Evolutionary conservation across 441 rosid genomes (phyloP).

Genomic region (Gossypium davidsonii): DNA sequence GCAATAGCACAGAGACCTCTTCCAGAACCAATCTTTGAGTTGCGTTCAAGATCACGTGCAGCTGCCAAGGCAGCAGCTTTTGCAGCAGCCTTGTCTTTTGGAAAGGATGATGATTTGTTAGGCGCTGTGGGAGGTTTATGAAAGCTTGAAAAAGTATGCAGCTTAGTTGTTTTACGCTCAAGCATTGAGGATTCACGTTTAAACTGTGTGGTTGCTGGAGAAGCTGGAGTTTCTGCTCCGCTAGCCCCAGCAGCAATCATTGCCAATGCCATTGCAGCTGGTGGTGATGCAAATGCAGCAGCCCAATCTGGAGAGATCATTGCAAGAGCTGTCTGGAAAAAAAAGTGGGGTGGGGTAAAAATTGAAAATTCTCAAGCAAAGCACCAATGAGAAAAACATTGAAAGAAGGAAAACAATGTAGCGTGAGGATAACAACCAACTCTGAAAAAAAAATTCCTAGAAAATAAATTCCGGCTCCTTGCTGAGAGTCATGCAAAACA

Average conservation of each 20-base stretch:
- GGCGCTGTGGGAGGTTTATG: conserved; percentile 69
- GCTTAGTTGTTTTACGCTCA: conserved; percentile 69
- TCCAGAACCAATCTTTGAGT: conserved; percentile 97
- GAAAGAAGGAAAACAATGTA: conserved; percentile 3
- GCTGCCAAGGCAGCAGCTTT: conserved; percentile 99
- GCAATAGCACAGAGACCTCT: conserved; percentile 99
- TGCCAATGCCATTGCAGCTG: conserved; percentile 99
- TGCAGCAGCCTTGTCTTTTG: conserved; percentile 96
- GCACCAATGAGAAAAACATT: conserved; percentile 1
- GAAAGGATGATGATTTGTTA: conserved; percentile 53
- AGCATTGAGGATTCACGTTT: conserved; percentile 83
- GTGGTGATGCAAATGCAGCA: conserved; percentile 99
- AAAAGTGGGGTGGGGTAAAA: neutral
- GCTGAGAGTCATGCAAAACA: neutral
- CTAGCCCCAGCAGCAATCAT: conserved; percentile 99
- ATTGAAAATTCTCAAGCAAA: conserved; percentile 1
- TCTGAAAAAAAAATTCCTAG: neutral
- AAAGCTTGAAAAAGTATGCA: conserved; percentile 89
- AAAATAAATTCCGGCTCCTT: neutral
- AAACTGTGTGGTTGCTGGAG: conserved; percentile 52
- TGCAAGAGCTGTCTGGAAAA: conserved; percentile 79
- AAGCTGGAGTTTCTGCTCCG: conserved; percentile 79
- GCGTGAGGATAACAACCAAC: neutral
- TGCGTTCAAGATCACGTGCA: conserved; percentile 97
- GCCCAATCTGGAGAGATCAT: conserved; percentile 98